Evolutionary conservation across 2,329 filamentous ascomycete species (phyloP).

Genomic region (Allantophomopsis lycopodina): DNA sequence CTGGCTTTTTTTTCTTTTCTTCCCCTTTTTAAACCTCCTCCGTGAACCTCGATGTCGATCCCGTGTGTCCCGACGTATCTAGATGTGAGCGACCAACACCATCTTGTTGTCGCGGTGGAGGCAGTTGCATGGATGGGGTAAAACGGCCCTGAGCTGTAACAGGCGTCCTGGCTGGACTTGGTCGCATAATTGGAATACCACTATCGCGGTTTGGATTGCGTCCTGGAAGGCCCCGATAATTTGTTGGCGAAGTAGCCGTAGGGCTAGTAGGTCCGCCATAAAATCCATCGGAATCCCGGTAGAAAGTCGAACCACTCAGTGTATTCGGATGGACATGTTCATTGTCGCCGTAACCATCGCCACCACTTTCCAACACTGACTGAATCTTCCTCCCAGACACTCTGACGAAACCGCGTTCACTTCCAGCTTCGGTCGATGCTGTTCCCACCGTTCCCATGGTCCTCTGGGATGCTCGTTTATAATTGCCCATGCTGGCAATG

Average conservation of each 20-base stretch:
- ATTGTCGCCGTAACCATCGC: constrained; percentile 45
- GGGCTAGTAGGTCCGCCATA: constrained; percentile 14
- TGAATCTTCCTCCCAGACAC: constrained; percentile 52
- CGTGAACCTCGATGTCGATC: constrained; percentile 25
- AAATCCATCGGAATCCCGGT: constrained; percentile 36
- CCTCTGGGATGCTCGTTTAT: constrained; percentile 17
- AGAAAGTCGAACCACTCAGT: constrained; percentile 36
- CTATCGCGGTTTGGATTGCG: constrained; percentile 24
- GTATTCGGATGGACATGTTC: constrained; percentile 17
- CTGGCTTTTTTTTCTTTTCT: no score
- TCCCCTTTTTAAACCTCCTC: constrained; percentile 24
- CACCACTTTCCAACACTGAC: constrained; percentile 46
- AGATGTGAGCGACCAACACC: constrained; percentile 25
- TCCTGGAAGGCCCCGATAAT: background rate
- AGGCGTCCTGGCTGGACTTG: constrained; percentile 52
- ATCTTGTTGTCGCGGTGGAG: constrained; percentile 13
- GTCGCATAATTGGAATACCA: constrained; percentile 44
- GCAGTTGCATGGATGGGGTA: constrained; percentile 12
- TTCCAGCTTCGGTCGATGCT: constrained; percentile 20
- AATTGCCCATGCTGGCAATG: constrained; percentile 29
- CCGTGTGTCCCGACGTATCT: constrained; percentile 25
- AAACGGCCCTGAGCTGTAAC: constrained; percentile 41
- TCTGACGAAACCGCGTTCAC: constrained; percentile 47
- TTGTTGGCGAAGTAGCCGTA: constrained; percentile 35
- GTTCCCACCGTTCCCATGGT: constrained; percentile 16